These are phyloP conservation scores for Umbilicus rupestris DNA, from an alignment of 164 flowering plant species.

Conservation along the genomic window DNA sequence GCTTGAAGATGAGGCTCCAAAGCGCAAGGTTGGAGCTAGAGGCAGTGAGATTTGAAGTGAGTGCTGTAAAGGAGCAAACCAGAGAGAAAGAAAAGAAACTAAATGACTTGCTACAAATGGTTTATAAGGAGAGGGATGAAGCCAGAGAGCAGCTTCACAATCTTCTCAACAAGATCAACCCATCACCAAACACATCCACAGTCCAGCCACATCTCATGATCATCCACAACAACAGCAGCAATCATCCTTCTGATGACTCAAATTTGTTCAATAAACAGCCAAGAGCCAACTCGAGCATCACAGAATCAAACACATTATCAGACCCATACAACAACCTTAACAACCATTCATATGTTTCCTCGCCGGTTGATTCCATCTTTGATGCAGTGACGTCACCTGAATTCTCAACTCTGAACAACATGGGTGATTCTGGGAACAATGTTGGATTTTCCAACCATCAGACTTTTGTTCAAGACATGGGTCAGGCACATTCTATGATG, in stretches of 20 bases:
- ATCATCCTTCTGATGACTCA: background rate
- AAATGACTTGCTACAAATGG: constrained; percentile 19
- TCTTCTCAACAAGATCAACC: constrained; percentile 26
- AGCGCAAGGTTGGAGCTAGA: constrained; percentile 40
- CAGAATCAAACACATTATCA: constrained; percentile 58
- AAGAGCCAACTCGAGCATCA: constrained; percentile 49
- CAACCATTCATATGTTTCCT: constrained; percentile 30
- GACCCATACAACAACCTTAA: constrained; percentile 22
- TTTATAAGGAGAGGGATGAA: constrained; percentile 60
- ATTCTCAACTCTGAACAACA: constrained; percentile 28
- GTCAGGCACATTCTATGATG: background rate
- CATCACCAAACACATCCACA: background rate
- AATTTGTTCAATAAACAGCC: constrained; percentile 14
- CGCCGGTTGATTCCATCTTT: constrained; percentile 34
- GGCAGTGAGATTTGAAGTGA: constrained; percentile 34
- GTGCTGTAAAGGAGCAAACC: constrained; percentile 32
- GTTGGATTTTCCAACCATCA: background rate
- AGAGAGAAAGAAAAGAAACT: constrained; percentile 35
- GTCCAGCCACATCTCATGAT: constrained; percentile 4
- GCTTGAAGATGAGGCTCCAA: constrained; percentile 41
- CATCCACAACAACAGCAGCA: background rate
- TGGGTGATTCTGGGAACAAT: constrained; percentile 14
- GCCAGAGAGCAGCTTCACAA: constrained; percentile 49
- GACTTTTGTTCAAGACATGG: background rate
- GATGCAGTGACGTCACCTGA: constrained; percentile 54